phyloP scores from a whole-genome alignment of 257 asterid genomes.

The Apocynum venetum region DNA sequence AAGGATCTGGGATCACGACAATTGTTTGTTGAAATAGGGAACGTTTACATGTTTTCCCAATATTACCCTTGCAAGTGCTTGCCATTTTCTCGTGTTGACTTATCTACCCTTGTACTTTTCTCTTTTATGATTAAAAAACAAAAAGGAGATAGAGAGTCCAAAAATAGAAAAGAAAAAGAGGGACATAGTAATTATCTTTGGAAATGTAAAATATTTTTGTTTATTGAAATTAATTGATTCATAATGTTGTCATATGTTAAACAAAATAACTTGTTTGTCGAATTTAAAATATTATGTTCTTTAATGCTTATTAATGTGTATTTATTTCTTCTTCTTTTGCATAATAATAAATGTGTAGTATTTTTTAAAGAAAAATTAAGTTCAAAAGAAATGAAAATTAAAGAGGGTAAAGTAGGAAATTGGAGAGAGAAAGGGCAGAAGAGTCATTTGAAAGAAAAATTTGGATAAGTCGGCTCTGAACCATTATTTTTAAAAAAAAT shows the following conservation, averaged over 20 bases:
- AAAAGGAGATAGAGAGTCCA: neutral
- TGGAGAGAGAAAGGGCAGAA: neutral
- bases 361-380: too few species aligned
- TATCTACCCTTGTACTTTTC: neutral
- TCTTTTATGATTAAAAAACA: too few species aligned
- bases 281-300: too few species aligned
- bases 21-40: neutral
- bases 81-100: neutral
- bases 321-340: too few species aligned
- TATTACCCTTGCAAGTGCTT: constrained; percentile 1
- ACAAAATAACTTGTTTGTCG: too few species aligned
- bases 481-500: constrained; percentile 22
- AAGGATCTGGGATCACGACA: constrained; percentile 23
- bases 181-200: too few species aligned
- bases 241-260: too few species aligned
- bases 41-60: neutral
- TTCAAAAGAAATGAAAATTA: neutral
- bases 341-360: too few species aligned
- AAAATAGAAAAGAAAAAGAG: too few species aligned
- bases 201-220: too few species aligned
- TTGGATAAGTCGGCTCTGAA: constrained; percentile 29
- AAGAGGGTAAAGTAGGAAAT: neutral
- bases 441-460: constrained; percentile 3
- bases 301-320: too few species aligned
- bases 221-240: too few species aligned